Conservation (phyloP, 352 stramenopile genomes). For the Pythium brachiatum region DNA sequence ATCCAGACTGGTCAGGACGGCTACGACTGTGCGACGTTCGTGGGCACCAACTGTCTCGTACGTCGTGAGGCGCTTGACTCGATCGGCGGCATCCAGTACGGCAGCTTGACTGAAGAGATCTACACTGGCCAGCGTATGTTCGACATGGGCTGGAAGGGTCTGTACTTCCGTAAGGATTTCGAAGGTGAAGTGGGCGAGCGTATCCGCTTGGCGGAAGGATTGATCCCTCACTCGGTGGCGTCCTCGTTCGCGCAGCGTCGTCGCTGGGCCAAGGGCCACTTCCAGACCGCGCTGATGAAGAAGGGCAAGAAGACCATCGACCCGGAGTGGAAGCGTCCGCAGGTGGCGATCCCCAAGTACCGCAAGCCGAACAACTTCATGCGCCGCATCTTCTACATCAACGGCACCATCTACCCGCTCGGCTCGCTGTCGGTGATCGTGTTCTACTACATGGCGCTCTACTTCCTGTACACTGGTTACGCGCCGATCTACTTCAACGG, state of each 20-base stretch:
- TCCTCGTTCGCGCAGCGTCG: conserved; percentile 34
- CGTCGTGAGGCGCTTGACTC: conserved; percentile 44
- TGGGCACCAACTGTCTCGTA: conserved; percentile 53
- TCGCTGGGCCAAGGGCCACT: conserved; percentile 38
- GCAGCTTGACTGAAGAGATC: conserved; percentile 51
- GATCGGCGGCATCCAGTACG: conserved; percentile 51
- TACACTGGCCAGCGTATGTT: conserved; percentile 39
- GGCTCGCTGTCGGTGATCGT: conserved; percentile 74
- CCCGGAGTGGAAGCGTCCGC: conserved; percentile 32
- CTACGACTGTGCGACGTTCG: conserved; percentile 41
- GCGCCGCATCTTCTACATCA: conserved; percentile 78
- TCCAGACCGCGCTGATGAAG: conserved; percentile 47
- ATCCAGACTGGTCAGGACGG: conserved; percentile 45
- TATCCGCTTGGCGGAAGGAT: conserved; percentile 40
- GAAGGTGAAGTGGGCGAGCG: conserved; percentile 38
- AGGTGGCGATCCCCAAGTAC: conserved; percentile 32
- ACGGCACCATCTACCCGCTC: conserved; percentile 78
- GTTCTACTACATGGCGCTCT: conserved; percentile 85
- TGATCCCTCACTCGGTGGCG: conserved; percentile 42
- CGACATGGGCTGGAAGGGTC: conserved; percentile 41
- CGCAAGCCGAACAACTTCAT: conserved; percentile 71
- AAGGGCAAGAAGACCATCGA: conserved; percentile 46
- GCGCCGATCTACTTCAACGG: conserved; percentile 75
- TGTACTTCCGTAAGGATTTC: conserved; percentile 55
- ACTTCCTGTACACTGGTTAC: conserved; percentile 81